Evolutionary conservation across 108 stramenopile species (phyloP).

Genomic region (Mediolabrus comicus): DNA sequence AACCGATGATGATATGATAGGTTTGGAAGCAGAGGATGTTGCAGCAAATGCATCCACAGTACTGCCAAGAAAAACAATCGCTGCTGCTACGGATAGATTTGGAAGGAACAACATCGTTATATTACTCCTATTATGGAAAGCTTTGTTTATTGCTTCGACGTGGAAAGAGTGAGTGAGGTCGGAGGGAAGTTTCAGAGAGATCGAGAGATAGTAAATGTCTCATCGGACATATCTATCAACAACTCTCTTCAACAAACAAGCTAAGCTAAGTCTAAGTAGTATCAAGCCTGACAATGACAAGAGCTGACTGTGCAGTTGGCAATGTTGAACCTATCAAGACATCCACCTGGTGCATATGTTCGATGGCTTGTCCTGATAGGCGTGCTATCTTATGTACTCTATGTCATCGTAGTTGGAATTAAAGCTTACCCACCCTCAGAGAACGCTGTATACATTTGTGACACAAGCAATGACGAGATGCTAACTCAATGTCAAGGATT

Average conservation of each 20-base stretch:
- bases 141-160: too few species aligned
- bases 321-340: neutral
- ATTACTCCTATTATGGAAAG: too few species aligned
- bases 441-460: conserved; percentile 22
- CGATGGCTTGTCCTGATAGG: conserved; percentile 2
- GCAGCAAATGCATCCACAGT: neutral
- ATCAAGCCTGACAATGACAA: too few species aligned
- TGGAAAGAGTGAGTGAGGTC: too few species aligned
- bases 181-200: too few species aligned
- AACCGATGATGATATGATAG: neutral
- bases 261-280: too few species aligned
- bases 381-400: neutral
- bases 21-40: too few species aligned
- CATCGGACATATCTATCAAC: too few species aligned
- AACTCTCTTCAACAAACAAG: too few species aligned
- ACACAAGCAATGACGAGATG: neutral
- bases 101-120: neutral
- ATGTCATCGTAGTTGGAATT: neutral
- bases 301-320: too few species aligned
- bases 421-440: neutral
- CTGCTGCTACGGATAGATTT: neutral
- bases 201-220: too few species aligned
- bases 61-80: neutral
- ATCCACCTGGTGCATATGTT: neutral
- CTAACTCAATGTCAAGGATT: conserved; percentile 17